These are phyloP conservation scores for Xanthoceras sorbifolium DNA, from an alignment of 345 rosid genomes.

Conservation along the genomic window DNA sequence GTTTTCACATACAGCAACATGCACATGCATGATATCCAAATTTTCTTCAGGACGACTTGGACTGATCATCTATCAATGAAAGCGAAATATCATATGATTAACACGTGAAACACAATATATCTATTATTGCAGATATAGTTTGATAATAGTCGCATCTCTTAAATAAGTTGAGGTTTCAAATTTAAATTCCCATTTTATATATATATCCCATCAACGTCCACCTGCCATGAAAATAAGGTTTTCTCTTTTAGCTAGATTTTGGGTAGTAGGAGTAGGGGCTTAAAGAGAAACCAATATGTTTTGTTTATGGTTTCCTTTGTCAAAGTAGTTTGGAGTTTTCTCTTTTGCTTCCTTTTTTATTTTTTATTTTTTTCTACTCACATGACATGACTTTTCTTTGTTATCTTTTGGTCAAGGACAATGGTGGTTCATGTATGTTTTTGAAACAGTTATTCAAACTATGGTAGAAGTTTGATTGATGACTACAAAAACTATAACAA, in stretches of 20 bases:
- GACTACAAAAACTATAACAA: neutral
- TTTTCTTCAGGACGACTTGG: neutral
- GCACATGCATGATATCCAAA: too few relatives aligned
- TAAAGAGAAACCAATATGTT: constrained; percentile 1
- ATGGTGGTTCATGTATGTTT: neutral
- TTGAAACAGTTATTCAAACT: neutral
- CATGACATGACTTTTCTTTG: neutral
- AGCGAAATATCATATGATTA: neutral
- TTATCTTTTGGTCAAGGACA: constrained; percentile 1
- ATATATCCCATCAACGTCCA: too few relatives aligned
- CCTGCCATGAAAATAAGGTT: constrained; percentile 11
- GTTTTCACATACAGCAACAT: neutral
- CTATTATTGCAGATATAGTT: too few relatives aligned
- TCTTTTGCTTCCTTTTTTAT: neutral
- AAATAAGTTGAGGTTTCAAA: too few relatives aligned
- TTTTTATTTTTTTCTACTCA: neutral
- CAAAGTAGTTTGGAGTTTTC: constrained; percentile 27
- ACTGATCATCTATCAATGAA: neutral
- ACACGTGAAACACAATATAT: neutral
- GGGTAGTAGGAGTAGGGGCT: neutral
- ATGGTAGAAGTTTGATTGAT: neutral
- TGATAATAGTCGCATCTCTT: too few relatives aligned
- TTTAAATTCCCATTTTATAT: too few relatives aligned
- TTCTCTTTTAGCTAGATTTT: neutral
- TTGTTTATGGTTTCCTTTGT: constrained; percentile 15